These are phyloP conservation scores for Penicillium expansum DNA, from an alignment of 2,329 filamentous ascomycete genomes.

Conservation along the genomic window DNA sequence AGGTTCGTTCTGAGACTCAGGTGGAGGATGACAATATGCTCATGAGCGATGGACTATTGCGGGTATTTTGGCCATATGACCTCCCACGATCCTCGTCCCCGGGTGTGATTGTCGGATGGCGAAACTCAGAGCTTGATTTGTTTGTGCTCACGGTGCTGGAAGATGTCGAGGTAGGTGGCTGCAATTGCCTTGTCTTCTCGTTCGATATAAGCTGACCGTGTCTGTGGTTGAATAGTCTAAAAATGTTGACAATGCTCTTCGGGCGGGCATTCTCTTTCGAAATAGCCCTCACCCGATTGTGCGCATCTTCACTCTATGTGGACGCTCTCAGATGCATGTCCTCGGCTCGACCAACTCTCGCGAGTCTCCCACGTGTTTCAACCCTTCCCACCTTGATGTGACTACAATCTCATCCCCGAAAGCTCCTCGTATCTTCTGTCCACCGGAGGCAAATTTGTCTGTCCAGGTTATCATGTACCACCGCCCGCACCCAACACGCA, in stretches of 20 bases:
- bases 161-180: slow-evolving; percentile 73
- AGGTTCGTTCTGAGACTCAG: slow-evolving; percentile 74
- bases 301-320: slow-evolving; percentile 81
- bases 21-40: slow-evolving; percentile 59
- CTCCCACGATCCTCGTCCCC: slow-evolving; percentile 67
- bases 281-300: slow-evolving; percentile 75
- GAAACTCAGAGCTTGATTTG: slow-evolving; percentile 85
- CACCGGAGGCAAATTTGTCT: slow-evolving; percentile 61
- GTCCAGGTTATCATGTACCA: slow-evolving; percentile 90
- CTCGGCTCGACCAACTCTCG: slow-evolving; percentile 74
- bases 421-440: slow-evolving; percentile 72
- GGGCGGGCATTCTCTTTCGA: slow-evolving; percentile 77
- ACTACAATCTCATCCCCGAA: slow-evolving; percentile 51
- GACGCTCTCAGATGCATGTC: slow-evolving; percentile 77
- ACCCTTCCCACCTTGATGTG: slow-evolving; percentile 68
- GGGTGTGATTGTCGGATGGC: slow-evolving; percentile 91
- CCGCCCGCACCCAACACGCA: slow-evolving; percentile 75
- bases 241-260: slow-evolving; percentile 84
- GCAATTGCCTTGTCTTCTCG: background rate
- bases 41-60: slow-evolving; percentile 79
- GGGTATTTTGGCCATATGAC: slow-evolving; percentile 97
- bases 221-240: slow-evolving; percentile 52
- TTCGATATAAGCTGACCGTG: slow-evolving; percentile 3
- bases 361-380: slow-evolving; percentile 51
- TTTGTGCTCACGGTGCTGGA: slow-evolving; percentile 87